These are phyloP conservation scores for Dipodascopsis uninucleata DNA, from an alignment of 805 yeast genomes.

Conservation along the genomic window DNA sequence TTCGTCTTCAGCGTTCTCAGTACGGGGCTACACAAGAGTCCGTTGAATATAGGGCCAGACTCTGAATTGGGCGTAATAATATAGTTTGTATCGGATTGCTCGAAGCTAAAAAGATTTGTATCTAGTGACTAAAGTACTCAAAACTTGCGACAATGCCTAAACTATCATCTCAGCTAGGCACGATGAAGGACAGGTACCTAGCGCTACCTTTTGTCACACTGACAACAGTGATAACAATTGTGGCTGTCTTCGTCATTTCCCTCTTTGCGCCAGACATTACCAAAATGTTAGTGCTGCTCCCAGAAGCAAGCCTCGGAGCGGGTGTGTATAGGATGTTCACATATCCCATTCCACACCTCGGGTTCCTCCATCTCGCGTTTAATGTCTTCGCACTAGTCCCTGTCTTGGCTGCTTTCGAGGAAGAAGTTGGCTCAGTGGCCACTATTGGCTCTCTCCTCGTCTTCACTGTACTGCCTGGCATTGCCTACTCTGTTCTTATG, in stretches of 20 bases:
- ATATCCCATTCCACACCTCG: slow-evolving; percentile 26
- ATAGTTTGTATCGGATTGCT: too few species aligned
- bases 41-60: too few species aligned
- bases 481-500: slow-evolving; percentile 16
- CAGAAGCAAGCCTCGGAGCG: slow-evolving; percentile 11
- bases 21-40: too few species aligned
- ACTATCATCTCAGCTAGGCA: slow-evolving; percentile 10
- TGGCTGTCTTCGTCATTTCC: slow-evolving; percentile 1
- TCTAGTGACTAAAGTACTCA: too few species aligned
- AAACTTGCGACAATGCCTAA: too few species aligned
- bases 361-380: slow-evolving; percentile 20
- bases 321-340: slow-evolving; percentile 24
- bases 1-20: too few species aligned
- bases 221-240: slow-evolving; percentile 9
- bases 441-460: slow-evolving; percentile 24
- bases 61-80: too few species aligned
- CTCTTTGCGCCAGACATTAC: slow-evolving; percentile 3
- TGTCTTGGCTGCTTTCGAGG: slow-evolving; percentile 26
- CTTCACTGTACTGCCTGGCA: slow-evolving; percentile 20
- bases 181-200: slow-evolving; percentile 13
- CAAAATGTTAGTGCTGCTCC: slow-evolving; percentile 8
- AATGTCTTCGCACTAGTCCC: slow-evolving; percentile 24
- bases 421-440: slow-evolving; percentile 26
- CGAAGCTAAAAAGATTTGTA: too few species aligned
- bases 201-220: slow-evolving; percentile 24